Evolutionary conservation across 1,284 basidiomycete genomes (phyloP), one percentile per base, ranked within the genome.

Genomic region (Cryptococcus sp.): DNA sequence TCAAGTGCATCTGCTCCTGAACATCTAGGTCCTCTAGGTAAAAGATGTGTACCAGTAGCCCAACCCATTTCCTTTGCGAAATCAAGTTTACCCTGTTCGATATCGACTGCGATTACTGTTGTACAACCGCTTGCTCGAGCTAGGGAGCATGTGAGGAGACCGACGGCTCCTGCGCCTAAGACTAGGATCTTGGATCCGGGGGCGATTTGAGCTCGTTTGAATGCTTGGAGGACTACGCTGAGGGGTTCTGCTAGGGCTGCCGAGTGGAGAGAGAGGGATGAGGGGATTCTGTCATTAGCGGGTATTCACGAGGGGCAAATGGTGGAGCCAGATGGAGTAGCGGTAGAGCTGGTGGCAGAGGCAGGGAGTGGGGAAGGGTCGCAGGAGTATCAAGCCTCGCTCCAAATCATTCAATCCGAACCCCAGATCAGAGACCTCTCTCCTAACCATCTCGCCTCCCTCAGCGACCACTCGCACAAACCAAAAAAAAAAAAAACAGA

Each of bases 211-310:
- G 86, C 84, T 34, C 90, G 83, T 48, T 84, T 81, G 34, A 83
- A 80, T 21, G 89, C 90, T 72, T 94, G 89, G 49, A 94, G 79
- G 61, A 93, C 82, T 56, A 93, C 92, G 36, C 86, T 87, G 52
- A 97, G 84, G 16, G 92, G 92, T 71, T 97, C 92, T 22, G 91
- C 88, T 53, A 96, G 81, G 3, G 91, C 86, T 13, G 87, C 92
- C 62, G 84, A 82, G 53, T 89, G 85, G 63, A 85, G 85, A 25
- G 84, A 80, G 64, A 87, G 83, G 56, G 74, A 77, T 59, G 88
- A 83, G 4, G 92, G 90, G 24, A 97, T 78, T 54, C 88, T 28
- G 28, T 28, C 28, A 11, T 28, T 28, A 28, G 28, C 28, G n/a
- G n/a, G n/a, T n/a, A n/a, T n/a, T n/a, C n/a, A n/a, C n/a, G n/a